Conservation (phyloP, 257 asterid species). For the Nicotiana otophora region DNA sequence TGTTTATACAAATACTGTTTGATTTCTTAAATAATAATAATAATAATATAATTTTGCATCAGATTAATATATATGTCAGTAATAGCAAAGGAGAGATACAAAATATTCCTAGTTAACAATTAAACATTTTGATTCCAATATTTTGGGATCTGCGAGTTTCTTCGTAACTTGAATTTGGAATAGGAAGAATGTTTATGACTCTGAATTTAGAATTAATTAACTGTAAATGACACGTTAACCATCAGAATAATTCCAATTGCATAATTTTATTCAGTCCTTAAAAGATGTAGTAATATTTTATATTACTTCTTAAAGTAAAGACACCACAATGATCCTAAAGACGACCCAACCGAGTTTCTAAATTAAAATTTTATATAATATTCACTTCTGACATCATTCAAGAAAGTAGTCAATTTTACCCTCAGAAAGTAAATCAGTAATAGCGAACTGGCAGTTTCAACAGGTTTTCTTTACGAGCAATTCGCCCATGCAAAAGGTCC, state of each 20-base stretch:
- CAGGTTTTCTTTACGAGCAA: not conserved
- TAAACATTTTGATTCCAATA: not conserved
- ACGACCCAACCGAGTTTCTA: not conserved
- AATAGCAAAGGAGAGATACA: too few species aligned
- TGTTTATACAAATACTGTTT: not conserved
- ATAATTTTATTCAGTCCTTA: not conserved
- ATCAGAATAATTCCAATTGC: not conserved
- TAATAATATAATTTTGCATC: too few species aligned
- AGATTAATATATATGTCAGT: too few species aligned
- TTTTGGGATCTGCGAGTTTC: not conserved
- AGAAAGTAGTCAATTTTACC: not conserved
- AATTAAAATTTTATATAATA: too few species aligned
- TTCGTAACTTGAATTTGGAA: not conserved
- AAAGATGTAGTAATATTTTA: not conserved
- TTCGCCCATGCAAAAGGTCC: not conserved
- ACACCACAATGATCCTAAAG: not conserved
- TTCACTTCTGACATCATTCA: not conserved
- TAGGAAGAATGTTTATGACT: not conserved
- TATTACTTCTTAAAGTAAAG: not conserved
- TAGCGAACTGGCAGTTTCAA: not conserved
- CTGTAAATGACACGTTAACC: not conserved
- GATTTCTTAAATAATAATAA: too few species aligned
- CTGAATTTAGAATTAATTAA: not conserved
- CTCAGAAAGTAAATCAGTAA: not conserved
- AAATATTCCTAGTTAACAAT: too few species aligned